Base-by-base conservation (phyloP, 768 basidiomycete genomes). In the Tulasnella sp. region DNA sequence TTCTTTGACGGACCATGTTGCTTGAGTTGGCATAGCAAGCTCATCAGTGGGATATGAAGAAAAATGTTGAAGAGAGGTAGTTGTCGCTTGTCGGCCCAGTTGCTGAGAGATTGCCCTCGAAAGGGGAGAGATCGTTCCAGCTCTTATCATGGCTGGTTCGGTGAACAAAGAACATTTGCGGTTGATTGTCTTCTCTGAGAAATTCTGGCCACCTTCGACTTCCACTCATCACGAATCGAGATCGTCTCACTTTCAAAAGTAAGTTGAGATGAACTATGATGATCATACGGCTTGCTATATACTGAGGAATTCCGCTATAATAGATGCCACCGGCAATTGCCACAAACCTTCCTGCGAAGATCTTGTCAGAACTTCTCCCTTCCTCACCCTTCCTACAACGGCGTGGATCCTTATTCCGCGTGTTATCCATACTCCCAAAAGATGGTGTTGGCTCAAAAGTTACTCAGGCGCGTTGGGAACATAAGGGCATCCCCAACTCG, bases 1-100 rank as follows among this genome's bases (percentile, higher is more conserved):
- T 49, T 83, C 73, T 65, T 82, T 76, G 49, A 92, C 83, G 54
- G 89, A 91, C 89, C 89, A 91, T 0, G 84, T 83, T 21, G 88
- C 83, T 46, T 71, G 69, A 0, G 74, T 59, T 4, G 88, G 88
- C 58, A 90, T 79, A 17, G 82, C 83, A 58, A 72, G 79, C 3
- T 75, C 69, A 64, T 89, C 86, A 1, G 76, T 76, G 3, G 34
- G n/a, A 34, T 57, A 25, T 54, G 27, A 21, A 24, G 22, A 21
- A 54, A 31, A 22, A 17, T 27, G 12, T 52, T 71, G 65, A 27
- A 63, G 60, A 58, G 43, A 24, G 46, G 66, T 62, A 63, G 68
- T 70, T 66, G 49, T 65, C 25, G 2, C n/a, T 29, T 30, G 51
- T n/a, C 27, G 60, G 12, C 59, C 52, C 53, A 27, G 25, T 43